Base-by-base conservation (phyloP, 2,329 filamentous ascomycete species). In the Colletotrichum sp. region DNA sequence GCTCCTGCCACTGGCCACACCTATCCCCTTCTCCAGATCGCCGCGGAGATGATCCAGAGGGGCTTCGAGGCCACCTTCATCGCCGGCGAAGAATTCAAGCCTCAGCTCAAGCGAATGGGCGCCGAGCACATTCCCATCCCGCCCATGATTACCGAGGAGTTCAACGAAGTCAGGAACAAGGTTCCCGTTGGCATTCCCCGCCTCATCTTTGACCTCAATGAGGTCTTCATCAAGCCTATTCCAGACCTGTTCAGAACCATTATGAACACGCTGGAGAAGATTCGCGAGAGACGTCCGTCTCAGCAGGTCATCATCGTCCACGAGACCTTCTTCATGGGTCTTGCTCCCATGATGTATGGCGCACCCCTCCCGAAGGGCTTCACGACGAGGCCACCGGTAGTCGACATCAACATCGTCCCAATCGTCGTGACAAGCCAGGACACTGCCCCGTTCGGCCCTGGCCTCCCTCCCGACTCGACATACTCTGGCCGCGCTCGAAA, bases 21-120 rank as follows among this genome's bases (percentile, higher is more conserved):
- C 4, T 69, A 77, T 22, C 82, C 82, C 1, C 68, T 84, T 0
- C 48, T 83, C 2, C 80, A 80, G 30, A 81, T 88, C n/a, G 83
- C 84, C 2, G 79, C 79, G 6, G 80, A 85, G 28, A 80, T 88
- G 12, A 78, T 86, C 15, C 77, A 79, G 13, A 80, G 83, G 8
- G 87, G 86, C 5, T 89, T 87, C 71, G 80, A 84, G 10, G 80
- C 87, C 5, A 86, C 84, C 3, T 86, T 88, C 77, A 82, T 89
- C 22, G 82, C 82, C 8, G 85, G 84, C 3, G 78, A 80, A 1
- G 77, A 82, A 9, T 88, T 85, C 78, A 79, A 85, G 61, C 75
- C 80, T 4, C 72, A 80, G 10, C 80, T 87, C 66, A 82, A 83
- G 66, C 79, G 79, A 3, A 82, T 83, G 5, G 87, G 87, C 1